These are phyloP conservation scores for Apophysomyces variabilis DNA, from an alignment of 371 early-diverging fungal species.

Conservation along the genomic window DNA sequence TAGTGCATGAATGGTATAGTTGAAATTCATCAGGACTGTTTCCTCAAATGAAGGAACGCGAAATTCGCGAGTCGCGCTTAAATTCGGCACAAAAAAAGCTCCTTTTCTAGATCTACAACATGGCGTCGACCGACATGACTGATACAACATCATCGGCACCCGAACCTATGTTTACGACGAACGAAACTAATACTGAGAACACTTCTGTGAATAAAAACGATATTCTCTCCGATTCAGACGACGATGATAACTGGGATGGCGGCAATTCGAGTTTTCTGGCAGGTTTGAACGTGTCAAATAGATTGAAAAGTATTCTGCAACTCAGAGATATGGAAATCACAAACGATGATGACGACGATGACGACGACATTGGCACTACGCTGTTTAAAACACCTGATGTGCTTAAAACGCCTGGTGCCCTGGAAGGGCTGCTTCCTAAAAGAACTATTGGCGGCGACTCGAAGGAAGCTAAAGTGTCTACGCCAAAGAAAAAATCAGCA, in stretches of 20 bases:
- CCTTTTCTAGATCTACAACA: not conserved
- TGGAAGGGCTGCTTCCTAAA: slow-evolving; percentile 1
- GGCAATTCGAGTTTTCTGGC: slow-evolving; percentile 11
- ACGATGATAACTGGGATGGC: slow-evolving; percentile 19
- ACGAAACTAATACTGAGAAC: not conserved
- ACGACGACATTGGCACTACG: slow-evolving; percentile 16
- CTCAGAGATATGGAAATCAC: slow-evolving; percentile 12
- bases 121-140: not conserved
- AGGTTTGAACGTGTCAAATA: slow-evolving; percentile 22
- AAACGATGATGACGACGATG: slow-evolving; percentile 19
- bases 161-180: not conserved
- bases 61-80: not conserved
- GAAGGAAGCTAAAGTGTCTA: not conserved
- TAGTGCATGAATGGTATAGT: too few relatives aligned
- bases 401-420: slow-evolving; percentile 17
- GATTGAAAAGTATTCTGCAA: slow-evolving; percentile 24
- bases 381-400: slow-evolving; percentile 25
- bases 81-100: not conserved
- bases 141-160: not conserved
- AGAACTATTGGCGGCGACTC: not conserved
- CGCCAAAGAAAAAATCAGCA: not conserved
- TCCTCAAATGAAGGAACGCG: not conserved
- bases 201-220: not conserved
- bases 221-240: slow-evolving; percentile 22
- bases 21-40: too few relatives aligned